Percentiles rank a stretch among this genome's conserved stretches.
These are phyloP conservation scores for Sclerotinia borealis DNA, from an alignment of 2,329 filamentous ascomycete genomes.

Conservation along the genomic window DNA sequence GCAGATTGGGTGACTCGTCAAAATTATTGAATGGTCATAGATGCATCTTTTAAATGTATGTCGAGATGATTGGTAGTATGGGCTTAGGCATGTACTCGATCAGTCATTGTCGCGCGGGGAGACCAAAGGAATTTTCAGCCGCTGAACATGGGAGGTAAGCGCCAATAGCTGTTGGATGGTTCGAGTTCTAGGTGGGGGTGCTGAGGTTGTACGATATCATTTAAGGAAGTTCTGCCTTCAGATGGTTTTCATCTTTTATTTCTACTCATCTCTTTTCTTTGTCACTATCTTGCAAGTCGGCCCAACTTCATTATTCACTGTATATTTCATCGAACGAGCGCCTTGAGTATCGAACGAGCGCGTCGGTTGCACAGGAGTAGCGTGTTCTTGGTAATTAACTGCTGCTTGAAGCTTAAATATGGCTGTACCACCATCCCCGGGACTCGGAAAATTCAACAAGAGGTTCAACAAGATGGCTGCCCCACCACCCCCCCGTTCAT, in stretches of 20 bases:
- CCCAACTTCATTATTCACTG: background rate
- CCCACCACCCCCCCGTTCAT: background rate
- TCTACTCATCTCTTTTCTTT: background rate
- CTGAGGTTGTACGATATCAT: background rate
- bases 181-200: background rate
- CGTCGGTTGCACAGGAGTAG: too few species aligned
- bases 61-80: background rate
- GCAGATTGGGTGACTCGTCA: background rate
- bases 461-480: background rate
- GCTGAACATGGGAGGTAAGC: constrained; percentile 7
- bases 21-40: background rate
- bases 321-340: background rate
- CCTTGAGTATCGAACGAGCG: background rate
- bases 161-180: background rate
- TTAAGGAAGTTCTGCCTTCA: background rate
- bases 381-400: background rate
- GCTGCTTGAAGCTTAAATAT: background rate
- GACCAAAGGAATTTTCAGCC: constrained; percentile 1
- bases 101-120: background rate
- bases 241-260: background rate
- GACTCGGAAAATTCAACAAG: background rate
- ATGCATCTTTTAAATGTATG: background rate
- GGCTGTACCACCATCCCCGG: background rate
- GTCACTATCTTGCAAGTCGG: background rate
- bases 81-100: background rate